Percentiles rank a stretch among this genome's conserved stretches.
phyloP scores from a whole-genome alignment of 768 basidiomycete species.

The Ephemerocybe angulata region DNA sequence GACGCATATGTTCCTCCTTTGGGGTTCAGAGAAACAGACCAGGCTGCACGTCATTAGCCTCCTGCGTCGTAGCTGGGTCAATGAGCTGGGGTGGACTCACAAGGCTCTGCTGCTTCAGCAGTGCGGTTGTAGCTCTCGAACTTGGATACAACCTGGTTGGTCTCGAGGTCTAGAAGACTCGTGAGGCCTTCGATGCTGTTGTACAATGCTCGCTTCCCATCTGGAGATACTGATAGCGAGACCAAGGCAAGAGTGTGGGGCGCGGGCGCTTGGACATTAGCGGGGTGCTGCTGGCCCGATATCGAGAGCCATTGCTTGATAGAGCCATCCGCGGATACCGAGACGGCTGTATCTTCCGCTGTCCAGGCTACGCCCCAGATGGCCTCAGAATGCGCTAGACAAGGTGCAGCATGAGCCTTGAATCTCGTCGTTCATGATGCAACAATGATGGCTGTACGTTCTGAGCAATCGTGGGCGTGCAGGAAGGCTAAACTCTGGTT shows the following conservation, averaged over 20 bases:
- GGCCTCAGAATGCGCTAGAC: slow-evolving; percentile 72
- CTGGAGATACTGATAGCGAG: slow-evolving; percentile 67
- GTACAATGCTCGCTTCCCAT: slow-evolving; percentile 65
- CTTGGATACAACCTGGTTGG: slow-evolving; percentile 55
- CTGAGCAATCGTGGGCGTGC: slow-evolving; percentile 69
- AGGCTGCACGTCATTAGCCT: slow-evolving; percentile 45
- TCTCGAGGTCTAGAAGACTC: slow-evolving; percentile 65
- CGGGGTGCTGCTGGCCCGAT: slow-evolving; percentile 56
- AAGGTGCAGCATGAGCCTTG: slow-evolving; percentile 29
- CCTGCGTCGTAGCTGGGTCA: slow-evolving; percentile 3
- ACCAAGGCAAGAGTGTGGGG: slow-evolving; percentile 85
- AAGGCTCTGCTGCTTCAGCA: slow-evolving; percentile 59
- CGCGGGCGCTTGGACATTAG: slow-evolving; percentile 48
- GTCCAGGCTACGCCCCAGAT: slow-evolving; percentile 81
- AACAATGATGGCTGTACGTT: slow-evolving; percentile 52
- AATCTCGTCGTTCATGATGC: slow-evolving; percentile 18
- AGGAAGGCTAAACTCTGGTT: slow-evolving; percentile 68
- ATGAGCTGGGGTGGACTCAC: slow-evolving; percentile 35
- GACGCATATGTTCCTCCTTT: slow-evolving; percentile 69
- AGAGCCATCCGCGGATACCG: slow-evolving; percentile 74
- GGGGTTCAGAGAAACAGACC: slow-evolving; percentile 82
- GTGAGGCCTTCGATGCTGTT: slow-evolving; percentile 87
- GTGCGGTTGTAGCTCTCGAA: slow-evolving; percentile 71
- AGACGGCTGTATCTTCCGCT: slow-evolving; percentile 56
- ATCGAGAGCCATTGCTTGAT: slow-evolving; percentile 70